phyloP scores from a whole-genome alignment of 495 filamentous ascomycete genomes.

The Aspergillus ellipticus region DNA sequence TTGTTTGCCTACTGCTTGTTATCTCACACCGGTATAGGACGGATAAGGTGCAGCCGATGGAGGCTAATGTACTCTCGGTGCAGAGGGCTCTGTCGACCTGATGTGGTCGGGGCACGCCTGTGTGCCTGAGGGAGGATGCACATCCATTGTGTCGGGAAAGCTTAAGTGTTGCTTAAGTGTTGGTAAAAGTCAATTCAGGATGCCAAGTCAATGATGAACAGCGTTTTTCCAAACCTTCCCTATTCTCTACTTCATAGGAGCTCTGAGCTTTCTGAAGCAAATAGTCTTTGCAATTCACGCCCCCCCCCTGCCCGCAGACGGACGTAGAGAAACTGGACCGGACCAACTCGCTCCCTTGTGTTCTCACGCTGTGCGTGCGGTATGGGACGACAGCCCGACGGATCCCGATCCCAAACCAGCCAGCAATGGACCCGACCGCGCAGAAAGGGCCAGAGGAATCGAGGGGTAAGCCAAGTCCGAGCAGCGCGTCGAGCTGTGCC shows the following conservation, averaged over 20 bases:
- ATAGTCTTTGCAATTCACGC: not conserved
- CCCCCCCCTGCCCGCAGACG: no score
- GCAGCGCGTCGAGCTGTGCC: not conserved
- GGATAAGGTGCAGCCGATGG: slow-evolving; percentile 25
- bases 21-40: slow-evolving; percentile 13
- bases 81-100: slow-evolving; percentile 15
- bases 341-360: no score
- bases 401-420: not conserved
- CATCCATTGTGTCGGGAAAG: not conserved
- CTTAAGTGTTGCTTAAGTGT: not conserved
- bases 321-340: no score
- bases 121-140: not conserved
- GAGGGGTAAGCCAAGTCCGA: not conserved
- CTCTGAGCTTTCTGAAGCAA: not conserved
- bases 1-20: not conserved
- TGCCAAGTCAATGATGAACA: not conserved
- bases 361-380: no score
- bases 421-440: not conserved
- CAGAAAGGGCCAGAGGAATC: not conserved
- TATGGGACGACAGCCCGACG: no score
- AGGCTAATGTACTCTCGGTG: slow-evolving; percentile 14
- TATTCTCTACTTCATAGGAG: not conserved
- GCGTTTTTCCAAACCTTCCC: not conserved
- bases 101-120: not conserved
- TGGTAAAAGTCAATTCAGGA: not conserved